Base-by-base conservation (phyloP, 1,139 yeast genomes). In the Zygotorulaspora mrakii region DNA sequence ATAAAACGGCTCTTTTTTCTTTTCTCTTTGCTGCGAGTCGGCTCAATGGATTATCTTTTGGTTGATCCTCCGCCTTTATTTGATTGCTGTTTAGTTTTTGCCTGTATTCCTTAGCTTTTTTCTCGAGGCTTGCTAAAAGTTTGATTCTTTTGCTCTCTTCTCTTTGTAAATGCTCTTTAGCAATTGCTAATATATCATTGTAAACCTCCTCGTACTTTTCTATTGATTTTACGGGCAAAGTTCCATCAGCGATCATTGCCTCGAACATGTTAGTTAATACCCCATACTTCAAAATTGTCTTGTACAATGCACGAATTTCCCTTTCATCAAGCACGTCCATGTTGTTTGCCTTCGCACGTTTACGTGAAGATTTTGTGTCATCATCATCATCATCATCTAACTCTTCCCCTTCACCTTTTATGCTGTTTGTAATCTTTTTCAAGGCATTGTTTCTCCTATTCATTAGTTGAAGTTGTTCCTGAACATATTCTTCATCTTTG, bases 401-500 rank as follows among this genome's bases (percentile, higher is more conserved):
- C 37, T 58, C 62, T 33, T 58, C 59, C 7, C 53, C 50, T 41
- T 61, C 48, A 20, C 62, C 56, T 41, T 59, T 49, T 39, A 59
- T 63, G 42, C 65, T 63, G 43, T 66, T 67, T 52, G 70, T 71
- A 59, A 71, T 76, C 59, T 71, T 78, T 56, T 73, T 74, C 40
- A 75, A 72, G 12, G 95, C 88, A 11, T 83, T 85, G 47, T 82
- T 77, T 56, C 96, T 77, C 59, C 94, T 78, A 31, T 85, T 78
- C 57, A 78, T 82, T 81, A 89, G 77, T 49, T 87, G 88, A 53
- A 91, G 80, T 63, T 94, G 97, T 54, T 89, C 94, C 57, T 87
- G 81, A 47, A 91, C 73, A 60, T 79, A 89, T 48, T 77, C 82
- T 49, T 91, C 96, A 53, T 91, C 96, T 32, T 82, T 77, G 40